phyloP scores from a whole-genome alignment of 192 early-diverging fungal species.

The Chytriomyces sp. region DNA sequence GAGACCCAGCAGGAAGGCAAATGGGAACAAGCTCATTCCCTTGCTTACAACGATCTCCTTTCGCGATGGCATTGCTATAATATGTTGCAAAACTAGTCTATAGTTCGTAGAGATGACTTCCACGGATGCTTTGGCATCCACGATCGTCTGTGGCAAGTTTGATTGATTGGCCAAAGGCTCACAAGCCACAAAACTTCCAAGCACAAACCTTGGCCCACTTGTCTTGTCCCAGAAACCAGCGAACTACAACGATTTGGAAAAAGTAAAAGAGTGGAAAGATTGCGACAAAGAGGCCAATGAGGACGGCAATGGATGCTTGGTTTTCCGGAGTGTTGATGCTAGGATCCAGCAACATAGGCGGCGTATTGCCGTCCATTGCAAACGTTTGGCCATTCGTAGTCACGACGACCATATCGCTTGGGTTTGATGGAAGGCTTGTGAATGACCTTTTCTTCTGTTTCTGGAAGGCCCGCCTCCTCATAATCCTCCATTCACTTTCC shows the following conservation, averaged over 20 bases:
- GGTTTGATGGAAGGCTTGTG: too few species aligned
- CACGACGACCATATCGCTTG: too few species aligned
- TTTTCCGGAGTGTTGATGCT: constrained; percentile 22
- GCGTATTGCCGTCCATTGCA: constrained; percentile 22
- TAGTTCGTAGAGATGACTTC: constrained; percentile 18
- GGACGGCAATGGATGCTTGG: constrained; percentile 15
- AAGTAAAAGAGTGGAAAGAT: constrained; percentile 29
- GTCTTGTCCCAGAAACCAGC: constrained; percentile 28
- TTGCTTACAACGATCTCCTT: constrained; percentile 12
- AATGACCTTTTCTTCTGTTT: too few species aligned
- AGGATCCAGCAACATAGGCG: constrained; percentile 26
- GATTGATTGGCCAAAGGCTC: not conserved
- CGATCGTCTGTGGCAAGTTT: not conserved
- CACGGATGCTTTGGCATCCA: not conserved
- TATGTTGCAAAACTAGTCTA: constrained; percentile 9
- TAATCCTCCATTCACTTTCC: too few species aligned
- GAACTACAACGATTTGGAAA: constrained; percentile 30
- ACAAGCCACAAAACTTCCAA: not conserved
- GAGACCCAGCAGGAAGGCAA: constrained; percentile 4
- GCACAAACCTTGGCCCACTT: constrained; percentile 14
- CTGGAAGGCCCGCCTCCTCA: too few species aligned
- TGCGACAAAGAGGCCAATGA: constrained; percentile 23
- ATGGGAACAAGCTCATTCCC: constrained; percentile 17
- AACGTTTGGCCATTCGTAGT: too few species aligned
- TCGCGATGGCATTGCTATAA: constrained; percentile 13